Base-by-base conservation (phyloP, 2,329 filamentous ascomycete species). In the Penicillium sp. region DNA sequence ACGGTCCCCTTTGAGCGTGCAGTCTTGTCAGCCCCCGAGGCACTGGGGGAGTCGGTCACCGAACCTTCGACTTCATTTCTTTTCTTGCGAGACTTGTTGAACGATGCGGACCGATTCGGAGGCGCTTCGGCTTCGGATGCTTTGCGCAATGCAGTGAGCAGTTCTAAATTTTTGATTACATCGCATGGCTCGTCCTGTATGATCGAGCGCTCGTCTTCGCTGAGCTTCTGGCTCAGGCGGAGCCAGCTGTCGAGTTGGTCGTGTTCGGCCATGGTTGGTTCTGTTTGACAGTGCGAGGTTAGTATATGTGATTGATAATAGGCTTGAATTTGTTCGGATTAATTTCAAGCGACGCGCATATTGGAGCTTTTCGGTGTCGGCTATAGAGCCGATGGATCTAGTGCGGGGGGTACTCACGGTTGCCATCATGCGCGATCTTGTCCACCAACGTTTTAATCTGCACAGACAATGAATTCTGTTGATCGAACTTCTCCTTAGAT, bases 121-220 rank as follows among this genome's bases (percentile, higher is more conserved):
- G 71, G 72, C 2, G 75, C 73, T 56, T 79, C 78, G 15, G 76
- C 75, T 61, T 81, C 79, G 23, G 74, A 78, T 27, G 77, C 77
- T 38, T 76, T 74, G 47, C 78, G 77, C n/a, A 81, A 71, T 15
- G 79, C 78, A 23, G 74, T 78, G 47, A 81, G 69, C 48, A 81
- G 74, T 33, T 76, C 78, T 50, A 81, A 60, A 57, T 80, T 81
- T 62, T 79, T 81, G 65, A 80, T 77, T 52, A 81, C 78, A 62
- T 80, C 78, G 56, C 78, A 77, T 15, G 79, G 79, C 55, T 81
- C 78, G 49, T 80, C 76, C 56, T 72, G 72, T 34, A 79, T 72
- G 34, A 81, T 79, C 21, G 75, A 74, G 60, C 75, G 75, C 61
- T 81, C 79, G 43, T 79, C 76, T 58, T 81, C 79, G 48, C 77